These are phyloP conservation scores for Isoetes taiwanensis DNA, from an alignment of 75 land plant species.

Conservation along the genomic window DNA sequence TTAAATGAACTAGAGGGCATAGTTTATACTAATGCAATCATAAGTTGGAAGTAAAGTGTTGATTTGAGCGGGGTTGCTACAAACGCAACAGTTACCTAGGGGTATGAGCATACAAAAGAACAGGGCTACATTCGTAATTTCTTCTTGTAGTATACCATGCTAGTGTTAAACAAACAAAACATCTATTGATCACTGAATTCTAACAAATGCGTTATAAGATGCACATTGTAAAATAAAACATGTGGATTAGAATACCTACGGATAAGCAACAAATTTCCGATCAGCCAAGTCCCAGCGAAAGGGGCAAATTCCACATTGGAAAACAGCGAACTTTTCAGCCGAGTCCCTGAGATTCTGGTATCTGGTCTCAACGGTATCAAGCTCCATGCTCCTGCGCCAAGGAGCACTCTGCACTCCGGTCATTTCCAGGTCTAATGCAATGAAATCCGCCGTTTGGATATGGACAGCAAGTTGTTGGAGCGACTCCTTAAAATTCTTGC, in stretches of 20 bases:
- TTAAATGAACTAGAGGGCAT: no score
- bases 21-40: no score
- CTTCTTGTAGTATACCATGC: no score
- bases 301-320: constrained; percentile 89
- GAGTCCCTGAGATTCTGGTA: constrained; percentile 78
- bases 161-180: no score
- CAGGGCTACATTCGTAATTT: no score
- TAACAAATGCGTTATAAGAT: no score
- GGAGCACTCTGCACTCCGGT: constrained; percentile 72
- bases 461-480: constrained; percentile 31
- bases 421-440: constrained; percentile 83
- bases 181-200: no score
- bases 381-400: constrained; percentile 56
- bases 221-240: neutral
- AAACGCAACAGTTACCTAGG: no score
- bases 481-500: constrained; percentile 33
- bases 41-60: no score
- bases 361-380: constrained; percentile 51
- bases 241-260: constrained; percentile 21
- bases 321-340: constrained; percentile 72
- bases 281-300: constrained; percentile 52
- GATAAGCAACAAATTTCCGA: constrained; percentile 48
- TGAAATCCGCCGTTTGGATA: constrained; percentile 55
- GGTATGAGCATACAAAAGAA: neutral
- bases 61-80: no score